Base-by-base conservation (phyloP, 371 early-diverging fungal species). In the Rhizomucor miehei region DNA sequence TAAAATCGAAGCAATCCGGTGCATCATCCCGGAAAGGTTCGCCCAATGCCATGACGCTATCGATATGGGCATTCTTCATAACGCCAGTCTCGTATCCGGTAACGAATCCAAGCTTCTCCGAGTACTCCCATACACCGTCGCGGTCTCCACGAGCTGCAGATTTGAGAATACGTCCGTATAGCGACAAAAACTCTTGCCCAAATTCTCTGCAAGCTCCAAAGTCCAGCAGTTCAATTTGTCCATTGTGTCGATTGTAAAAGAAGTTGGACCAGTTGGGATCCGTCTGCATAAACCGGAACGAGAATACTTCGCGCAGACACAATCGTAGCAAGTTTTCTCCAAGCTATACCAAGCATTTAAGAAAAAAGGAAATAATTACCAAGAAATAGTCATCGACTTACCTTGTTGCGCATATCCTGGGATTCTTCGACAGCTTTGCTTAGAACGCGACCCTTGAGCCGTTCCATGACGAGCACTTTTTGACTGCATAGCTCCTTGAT, bases 191-290 rank as follows among this genome's bases (percentile, higher is more conserved):
- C 35, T 70, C 59, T 21, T 79, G 65, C 12, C 81, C 77, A 61
- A 90, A 97, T 48, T 82, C 87, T n/a, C 96, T 83, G 21, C 92
- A 88, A 1, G 97, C 92, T 13, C 98, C 98, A 79, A 98, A 98
- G 66, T 98, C 98, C 21, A 98, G 64, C 60, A 98, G 62, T 23
- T 88, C 86, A 45, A 97, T 77, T 75, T 82, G 88, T 29, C 76
- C 71, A 14, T 78, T 78, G 6, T 39, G 38, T 13, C 63, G 67
- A 61, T 93, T 85, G 65, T 93, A 98, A 57, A 98, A 75, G 63
- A 98, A 98, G 69, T 98, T 98, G 51, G 93, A 84, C 97, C 97
- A 98, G 66, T 98, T 98, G 4, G 98, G 98, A 65, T 98, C 98
- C 11, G 98, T 98, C 69, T 98, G 98, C 98, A 98, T 97, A 70